phyloP scores from a whole-genome alignment of 1,284 basidiomycete genomes.

The Volvariella surrecta region DNA sequence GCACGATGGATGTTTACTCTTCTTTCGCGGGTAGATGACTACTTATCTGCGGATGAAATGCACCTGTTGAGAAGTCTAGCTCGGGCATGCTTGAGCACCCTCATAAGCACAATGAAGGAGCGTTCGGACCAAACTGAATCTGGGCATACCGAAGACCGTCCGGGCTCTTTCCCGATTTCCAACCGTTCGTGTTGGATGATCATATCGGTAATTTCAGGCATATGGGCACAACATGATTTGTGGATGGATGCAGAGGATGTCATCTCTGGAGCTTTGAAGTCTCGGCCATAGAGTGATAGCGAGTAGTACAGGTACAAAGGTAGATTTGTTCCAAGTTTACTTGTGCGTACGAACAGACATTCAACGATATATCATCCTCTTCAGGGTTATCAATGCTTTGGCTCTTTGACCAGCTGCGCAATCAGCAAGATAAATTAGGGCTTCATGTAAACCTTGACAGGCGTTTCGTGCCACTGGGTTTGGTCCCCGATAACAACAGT shows the following conservation, averaged over 20 bases:
- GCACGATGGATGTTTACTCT: constrained; percentile 82
- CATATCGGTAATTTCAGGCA: constrained; percentile 58
- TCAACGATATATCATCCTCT: too few species aligned
- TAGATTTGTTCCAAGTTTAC: too few species aligned
- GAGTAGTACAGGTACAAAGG: too few species aligned
- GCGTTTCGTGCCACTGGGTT: constrained; percentile 15
- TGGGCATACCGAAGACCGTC: constrained; percentile 7
- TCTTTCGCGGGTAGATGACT: constrained; percentile 64
- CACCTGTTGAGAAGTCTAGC: constrained; percentile 72
- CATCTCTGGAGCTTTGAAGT: not conserved
- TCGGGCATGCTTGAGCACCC: constrained; percentile 57
- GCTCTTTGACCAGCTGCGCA: not conserved
- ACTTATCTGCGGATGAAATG: constrained; percentile 72
- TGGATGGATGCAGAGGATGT: constrained; percentile 69
- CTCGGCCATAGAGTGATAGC: not conserved
- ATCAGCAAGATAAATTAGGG: constrained; percentile 8
- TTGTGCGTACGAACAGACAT: too few species aligned
- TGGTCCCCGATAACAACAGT: constrained; percentile 13
- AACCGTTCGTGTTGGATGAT: constrained; percentile 80
- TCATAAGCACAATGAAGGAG: constrained; percentile 31
- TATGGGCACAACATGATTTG: constrained; percentile 86
- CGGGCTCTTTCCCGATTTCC: constrained; percentile 23
- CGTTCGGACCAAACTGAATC: constrained; percentile 8
- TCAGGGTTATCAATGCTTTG: too few species aligned
- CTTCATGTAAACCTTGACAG: constrained; percentile 14